phyloP scores from a whole-genome alignment of 2,329 filamentous ascomycete genomes.

The Curvularia spicifera region DNA sequence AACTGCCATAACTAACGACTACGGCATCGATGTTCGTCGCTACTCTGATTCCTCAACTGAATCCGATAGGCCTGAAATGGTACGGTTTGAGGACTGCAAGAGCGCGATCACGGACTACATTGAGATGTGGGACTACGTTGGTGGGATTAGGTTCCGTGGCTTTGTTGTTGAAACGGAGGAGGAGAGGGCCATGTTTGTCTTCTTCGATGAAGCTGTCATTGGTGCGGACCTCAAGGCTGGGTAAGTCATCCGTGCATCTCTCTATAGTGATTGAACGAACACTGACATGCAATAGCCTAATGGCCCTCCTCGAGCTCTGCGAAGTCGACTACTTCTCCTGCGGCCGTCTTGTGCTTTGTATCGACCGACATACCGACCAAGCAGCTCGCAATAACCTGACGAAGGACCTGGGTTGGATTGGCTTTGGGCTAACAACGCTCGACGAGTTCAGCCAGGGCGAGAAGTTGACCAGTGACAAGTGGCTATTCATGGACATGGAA shows the following conservation, averaged over 20 bases:
- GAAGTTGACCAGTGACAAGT: conserved; percentile 72
- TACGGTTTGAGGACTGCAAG: conserved; percentile 21
- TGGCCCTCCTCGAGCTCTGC: conserved; percentile 88
- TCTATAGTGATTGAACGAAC: conserved; percentile 1
- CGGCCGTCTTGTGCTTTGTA: conserved; percentile 77
- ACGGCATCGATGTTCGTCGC: conserved; percentile 34
- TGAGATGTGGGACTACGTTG: conserved; percentile 85
- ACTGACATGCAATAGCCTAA: conserved; percentile 56
- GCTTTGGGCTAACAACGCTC: conserved; percentile 82
- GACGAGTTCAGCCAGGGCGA: conserved; percentile 71
- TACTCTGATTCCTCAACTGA: conserved; percentile 36
- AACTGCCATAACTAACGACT: conserved; percentile 41
- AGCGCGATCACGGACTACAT: conserved; percentile 67
- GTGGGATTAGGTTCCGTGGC: conserved; percentile 82
- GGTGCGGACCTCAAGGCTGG: conserved; percentile 84
- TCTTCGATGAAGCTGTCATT: conserved; percentile 78
- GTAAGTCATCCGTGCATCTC: conserved; percentile 61
- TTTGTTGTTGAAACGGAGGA: conserved; percentile 76
- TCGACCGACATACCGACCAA: conserved; percentile 72
- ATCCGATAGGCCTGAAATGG: conserved; percentile 43
- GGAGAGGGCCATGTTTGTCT: conserved; percentile 81
- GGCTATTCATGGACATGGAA: conserved; percentile 91
- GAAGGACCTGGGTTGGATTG: conserved; percentile 90
- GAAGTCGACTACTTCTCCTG: conserved; percentile 74
- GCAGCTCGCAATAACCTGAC: conserved; percentile 71